A percentile compares a stretch with the other conserved stretches of the same genome.
These are phyloP conservation scores for Candida boidinii DNA, from an alignment of 805 yeast genomes.

Conservation along the genomic window DNA sequence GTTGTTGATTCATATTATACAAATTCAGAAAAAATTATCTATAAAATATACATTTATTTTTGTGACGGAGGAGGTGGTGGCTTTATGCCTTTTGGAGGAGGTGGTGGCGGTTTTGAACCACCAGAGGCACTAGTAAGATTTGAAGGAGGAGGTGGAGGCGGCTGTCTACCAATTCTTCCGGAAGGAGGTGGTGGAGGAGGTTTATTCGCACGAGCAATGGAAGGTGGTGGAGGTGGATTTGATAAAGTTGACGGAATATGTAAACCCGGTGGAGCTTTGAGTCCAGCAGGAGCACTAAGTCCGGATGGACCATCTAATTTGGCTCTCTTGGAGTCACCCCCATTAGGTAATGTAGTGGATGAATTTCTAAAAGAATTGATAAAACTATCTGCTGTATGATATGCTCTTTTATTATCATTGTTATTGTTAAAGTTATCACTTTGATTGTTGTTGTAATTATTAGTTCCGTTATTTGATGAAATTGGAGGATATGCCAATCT, in stretches of 20 bases:
- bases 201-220: conserved; percentile 18
- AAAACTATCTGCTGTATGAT: background rate
- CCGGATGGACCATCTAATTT: conserved; percentile 22
- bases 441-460: background rate
- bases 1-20: background rate
- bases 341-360: conserved; percentile 5
- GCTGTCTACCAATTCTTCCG: conserved; percentile 10
- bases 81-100: conserved; percentile 13
- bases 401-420: background rate
- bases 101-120: conserved; percentile 9
- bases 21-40: background rate
- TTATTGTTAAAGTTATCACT: background rate
- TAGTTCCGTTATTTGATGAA: too few relatives aligned
- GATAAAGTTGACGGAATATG: background rate
- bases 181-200: conserved; percentile 9
- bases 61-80: conserved; percentile 18
- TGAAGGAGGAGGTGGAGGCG: conserved; percentile 3
- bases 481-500: too few relatives aligned
- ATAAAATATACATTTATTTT: background rate
- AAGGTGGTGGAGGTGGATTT: conserved; percentile 15
- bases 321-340: too few relatives aligned
- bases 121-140: conserved; percentile 3
- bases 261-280: conserved; percentile 4
- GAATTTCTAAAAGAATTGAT: background rate
- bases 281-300: conserved; percentile 18